phyloP scores from a whole-genome alignment of 2,329 filamentous ascomycete species.

The Arthrobotrys megalospora region DNA sequence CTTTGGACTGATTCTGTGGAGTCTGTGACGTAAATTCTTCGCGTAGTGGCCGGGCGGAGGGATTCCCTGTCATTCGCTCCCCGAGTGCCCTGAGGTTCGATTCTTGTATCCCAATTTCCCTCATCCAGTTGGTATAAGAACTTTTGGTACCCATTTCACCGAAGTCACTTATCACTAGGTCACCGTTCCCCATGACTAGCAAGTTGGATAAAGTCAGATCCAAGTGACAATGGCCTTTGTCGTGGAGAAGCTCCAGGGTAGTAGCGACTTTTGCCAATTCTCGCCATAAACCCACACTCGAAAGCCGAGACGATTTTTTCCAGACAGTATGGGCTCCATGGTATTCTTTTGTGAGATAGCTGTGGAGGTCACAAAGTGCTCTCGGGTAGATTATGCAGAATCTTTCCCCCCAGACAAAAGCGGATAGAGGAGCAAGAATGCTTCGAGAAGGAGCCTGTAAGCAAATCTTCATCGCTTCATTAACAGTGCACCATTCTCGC shows the following conservation, averaged over 20 bases:
- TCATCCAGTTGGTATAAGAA: not conserved
- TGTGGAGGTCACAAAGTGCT: not conserved
- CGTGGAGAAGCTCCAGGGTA: not conserved
- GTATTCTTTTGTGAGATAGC: not conserved
- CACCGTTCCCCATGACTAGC: not conserved
- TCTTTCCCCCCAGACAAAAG: not conserved
- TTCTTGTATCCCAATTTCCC: too few species aligned
- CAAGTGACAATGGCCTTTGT: not conserved
- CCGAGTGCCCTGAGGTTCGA: not conserved
- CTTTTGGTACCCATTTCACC: not conserved
- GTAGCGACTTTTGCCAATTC: not conserved
- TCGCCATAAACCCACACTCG: not conserved
- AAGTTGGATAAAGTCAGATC: not conserved
- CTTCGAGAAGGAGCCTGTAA: not conserved
- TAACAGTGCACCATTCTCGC: constrained; percentile 4
- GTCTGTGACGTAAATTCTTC: not conserved
- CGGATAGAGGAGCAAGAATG: not conserved
- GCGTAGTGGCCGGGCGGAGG: not conserved
- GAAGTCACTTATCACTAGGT: not conserved
- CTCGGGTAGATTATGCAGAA: not conserved
- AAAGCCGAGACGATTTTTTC: not conserved
- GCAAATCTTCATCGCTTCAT: not conserved
- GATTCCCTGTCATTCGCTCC: not conserved
- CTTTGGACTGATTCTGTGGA: not conserved
- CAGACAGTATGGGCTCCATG: not conserved